A percentile compares a stretch with the other conserved stretches of the same genome.
These are phyloP conservation scores for Cephalotrichum gorgonifer DNA, from an alignment of 2,329 filamentous ascomycete genomes.

Conservation along the genomic window DNA sequence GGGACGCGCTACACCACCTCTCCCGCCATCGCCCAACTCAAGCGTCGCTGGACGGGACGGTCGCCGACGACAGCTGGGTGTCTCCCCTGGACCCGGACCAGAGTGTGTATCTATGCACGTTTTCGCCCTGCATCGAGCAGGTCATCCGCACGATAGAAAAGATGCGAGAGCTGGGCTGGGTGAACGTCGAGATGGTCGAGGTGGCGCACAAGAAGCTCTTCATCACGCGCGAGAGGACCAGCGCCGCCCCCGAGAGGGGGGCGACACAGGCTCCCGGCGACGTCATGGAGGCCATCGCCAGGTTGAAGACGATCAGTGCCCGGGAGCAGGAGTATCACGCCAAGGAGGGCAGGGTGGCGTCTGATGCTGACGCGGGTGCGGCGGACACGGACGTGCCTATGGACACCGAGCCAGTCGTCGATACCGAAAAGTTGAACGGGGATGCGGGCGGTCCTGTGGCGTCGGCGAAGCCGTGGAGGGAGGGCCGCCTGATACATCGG, in stretches of 20 bases:
- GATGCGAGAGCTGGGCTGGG: constrained; percentile 75
- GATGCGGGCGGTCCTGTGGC: constrained; percentile 14
- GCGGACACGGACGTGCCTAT: constrained; percentile 11
- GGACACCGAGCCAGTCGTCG: constrained; percentile 9
- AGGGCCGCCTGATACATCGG: constrained; percentile 69
- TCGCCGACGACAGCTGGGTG: constrained; percentile 24
- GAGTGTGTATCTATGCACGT: constrained; percentile 76
- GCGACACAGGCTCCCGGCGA: constrained; percentile 60
- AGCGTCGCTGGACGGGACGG: constrained; percentile 4
- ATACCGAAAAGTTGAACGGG: constrained; percentile 6
- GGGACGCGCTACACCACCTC: constrained; percentile 70
- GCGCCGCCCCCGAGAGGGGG: constrained; percentile 58
- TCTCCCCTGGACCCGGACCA: constrained; percentile 62
- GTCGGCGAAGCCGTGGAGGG: constrained; percentile 50
- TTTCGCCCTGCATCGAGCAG: constrained; percentile 95
- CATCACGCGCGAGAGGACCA: constrained; percentile 70
- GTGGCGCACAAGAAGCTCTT: constrained; percentile 71
- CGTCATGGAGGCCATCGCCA: constrained; percentile 68
- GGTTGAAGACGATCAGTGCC: constrained; percentile 63
- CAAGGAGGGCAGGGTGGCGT: constrained; percentile 13
- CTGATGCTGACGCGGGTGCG: constrained; percentile 14
- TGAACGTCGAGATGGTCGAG: constrained; percentile 89
- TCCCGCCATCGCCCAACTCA: constrained; percentile 36
- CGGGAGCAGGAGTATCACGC: constrained; percentile 56
- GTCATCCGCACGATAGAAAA: constrained; percentile 76